Percentiles rank a stretch among this genome's conserved stretches.
phyloP scores from a whole-genome alignment of 805 yeast species.

The Metschnikowia continentalis region DNA sequence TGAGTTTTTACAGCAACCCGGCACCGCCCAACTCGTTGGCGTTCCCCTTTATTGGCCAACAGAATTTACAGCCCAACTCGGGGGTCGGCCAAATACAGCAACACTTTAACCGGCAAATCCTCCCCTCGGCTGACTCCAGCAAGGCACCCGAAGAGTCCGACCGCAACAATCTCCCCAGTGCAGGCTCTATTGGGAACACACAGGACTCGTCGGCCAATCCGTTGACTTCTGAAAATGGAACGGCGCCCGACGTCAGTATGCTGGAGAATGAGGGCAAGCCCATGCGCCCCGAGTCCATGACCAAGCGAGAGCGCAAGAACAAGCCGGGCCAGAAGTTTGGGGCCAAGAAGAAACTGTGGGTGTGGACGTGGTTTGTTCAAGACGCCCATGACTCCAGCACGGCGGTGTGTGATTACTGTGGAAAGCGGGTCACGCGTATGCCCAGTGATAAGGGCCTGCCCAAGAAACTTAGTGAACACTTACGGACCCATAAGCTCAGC shows the following conservation, averaged over 20 bases:
- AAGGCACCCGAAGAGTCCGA: not conserved
- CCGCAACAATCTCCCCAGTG: not conserved
- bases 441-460: conserved; percentile 56
- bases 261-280: conserved; percentile 3
- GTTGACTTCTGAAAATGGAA: not conserved
- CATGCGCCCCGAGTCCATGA: not conserved
- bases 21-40: conserved; percentile 19
- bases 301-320: conserved; percentile 35
- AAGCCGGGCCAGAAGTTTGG: conserved; percentile 56
- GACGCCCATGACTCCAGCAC: conserved; percentile 44
- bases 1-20: conserved; percentile 19
- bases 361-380: conserved; percentile 59
- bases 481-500: conserved; percentile 49
- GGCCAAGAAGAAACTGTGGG: conserved; percentile 60
- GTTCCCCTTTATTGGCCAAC: conserved; percentile 23
- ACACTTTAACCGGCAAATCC: conserved; percentile 8
- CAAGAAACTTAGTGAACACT: conserved; percentile 54
- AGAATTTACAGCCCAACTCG: conserved; percentile 8
- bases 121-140: not conserved
- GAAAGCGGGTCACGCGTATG: conserved; percentile 44
- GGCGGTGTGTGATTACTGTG: conserved; percentile 54
- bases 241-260: not conserved
- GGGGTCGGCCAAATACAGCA: conserved; percentile 9
- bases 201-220: not conserved
- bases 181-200: conserved; percentile 1